Base-by-base conservation (phyloP, 805 yeast species). In the Blastobotrys mokoenaii region DNA sequence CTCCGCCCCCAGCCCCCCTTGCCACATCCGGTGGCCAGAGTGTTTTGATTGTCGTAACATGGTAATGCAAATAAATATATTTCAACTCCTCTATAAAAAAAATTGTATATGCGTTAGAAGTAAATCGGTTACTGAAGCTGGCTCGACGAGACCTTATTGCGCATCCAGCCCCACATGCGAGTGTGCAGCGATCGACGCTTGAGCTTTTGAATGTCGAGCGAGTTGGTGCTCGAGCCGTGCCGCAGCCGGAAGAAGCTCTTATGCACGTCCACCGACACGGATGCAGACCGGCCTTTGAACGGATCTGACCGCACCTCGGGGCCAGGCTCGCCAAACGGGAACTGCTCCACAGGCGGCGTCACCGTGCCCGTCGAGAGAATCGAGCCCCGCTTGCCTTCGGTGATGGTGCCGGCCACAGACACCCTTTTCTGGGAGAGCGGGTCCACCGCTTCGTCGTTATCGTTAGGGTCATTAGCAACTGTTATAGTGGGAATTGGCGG, bases 311-410 rank as follows among this genome's bases (percentile, higher is more conserved):
- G 56, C 20, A 56, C 51, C 44, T 53, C 56, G 5, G 62, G 62
- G n/a, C 62, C 62, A 1, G 62, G 62, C 46, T 58, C 62, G 18
- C 62, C 62, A 30, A 32, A 38, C n/a, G 37, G 32, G 41, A 11
- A 17, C 38, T 20, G n/a, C 18, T 22, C 38, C 29, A 8, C 40
- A 16, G 36, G 22, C 36, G 38, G 37, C 15, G 46, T 44, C 32
- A 44, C 25, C 12, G 43, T 33, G 10, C 37, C 41, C 15, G 18
- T 38, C 11, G 39, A 33, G 16, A 39, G 12, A 9, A 38, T 25
- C 12, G 46, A 43, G 25, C 18, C n/a, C 7, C 46, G 41, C 38
- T 44, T 11, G 16, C 18, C 18, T 11, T 16, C 38, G n/a, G 33
- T 16, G 27, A 38, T 38, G n/a, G 33, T 25, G 42, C 32, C 34